Evolutionary conservation across 352 stramenopile genomes (phyloP), one percentile per base, ranked within the genome.

Genomic region (Globisporangium alternatum): DNA sequence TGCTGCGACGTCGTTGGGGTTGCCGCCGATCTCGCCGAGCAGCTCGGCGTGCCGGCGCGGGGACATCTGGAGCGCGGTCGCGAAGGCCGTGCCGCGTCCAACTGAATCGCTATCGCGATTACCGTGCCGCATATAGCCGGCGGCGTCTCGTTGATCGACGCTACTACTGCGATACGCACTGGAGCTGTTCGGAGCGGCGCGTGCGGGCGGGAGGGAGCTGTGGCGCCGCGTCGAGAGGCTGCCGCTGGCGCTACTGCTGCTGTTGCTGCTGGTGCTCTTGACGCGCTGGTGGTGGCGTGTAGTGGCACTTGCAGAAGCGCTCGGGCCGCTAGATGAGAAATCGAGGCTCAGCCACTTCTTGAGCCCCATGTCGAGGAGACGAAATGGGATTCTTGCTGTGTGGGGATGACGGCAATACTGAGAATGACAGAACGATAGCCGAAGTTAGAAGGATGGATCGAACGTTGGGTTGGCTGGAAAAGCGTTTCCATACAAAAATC

Each of bases 261-360:
- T 35, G 45, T 58, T 60, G 28, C 35, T 10, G 56, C 28, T 33
- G 13, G 30, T 12, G 67, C 49, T 56, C 37, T 57, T 60, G n/a
- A 49, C 37, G 30, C 31, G 44, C 54, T 55, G 58, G 57, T 67
- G 33, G 28, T 57, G 28, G 31, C 44, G 25, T 12, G 56, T 12
- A 17, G 31, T 33, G 56, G 44, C 56, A 17, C 17, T 56, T 9
- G 55, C 28, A 19, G 56, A 33, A 17, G 56, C 22, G 17, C 41
- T 53, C 0, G 25, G 7, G 25, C 28, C 25, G 2, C 35, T 49
- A 30, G 35, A 48, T 5, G 56, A 62, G 25, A 62, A 54, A n/a
- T 62, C 56, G 41, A 62, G 56, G 44, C 41, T 62, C 56, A 62
- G 43, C 56, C 56, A 62, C 56, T 62, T 62, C 56, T 62, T 62